phyloP scores from a whole-genome alignment of 1,139 yeast genomes.

The Blastobotrys illinoisensis region DNA sequence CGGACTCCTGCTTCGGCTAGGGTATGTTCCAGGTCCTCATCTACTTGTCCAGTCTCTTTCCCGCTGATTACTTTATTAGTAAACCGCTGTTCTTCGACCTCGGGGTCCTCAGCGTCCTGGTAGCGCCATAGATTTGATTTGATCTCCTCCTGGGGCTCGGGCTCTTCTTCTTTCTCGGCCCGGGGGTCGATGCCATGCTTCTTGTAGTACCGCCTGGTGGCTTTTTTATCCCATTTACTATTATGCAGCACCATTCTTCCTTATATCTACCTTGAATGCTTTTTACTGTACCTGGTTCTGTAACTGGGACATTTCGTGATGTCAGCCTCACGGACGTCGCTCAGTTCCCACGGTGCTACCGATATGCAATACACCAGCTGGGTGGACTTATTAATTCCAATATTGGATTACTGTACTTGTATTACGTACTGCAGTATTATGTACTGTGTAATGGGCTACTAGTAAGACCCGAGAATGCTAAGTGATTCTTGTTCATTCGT shows the following conservation, averaged over 20 bases:
- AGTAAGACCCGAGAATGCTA: too few relatives aligned
- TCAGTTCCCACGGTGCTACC: too few relatives aligned
- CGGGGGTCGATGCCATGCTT: conserved; percentile 21
- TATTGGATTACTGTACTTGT: too few relatives aligned
- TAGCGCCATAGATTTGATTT: conserved; percentile 12
- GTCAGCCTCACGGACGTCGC: too few relatives aligned
- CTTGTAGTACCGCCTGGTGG: conserved; percentile 21
- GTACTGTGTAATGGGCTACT: too few relatives aligned
- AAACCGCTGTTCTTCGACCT: conserved; percentile 4
- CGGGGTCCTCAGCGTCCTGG: conserved; percentile 6
- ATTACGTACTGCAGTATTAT: too few relatives aligned
- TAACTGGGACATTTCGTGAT: too few relatives aligned
- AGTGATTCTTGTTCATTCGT: too few relatives aligned
- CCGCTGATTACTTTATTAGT: conserved; percentile 1
- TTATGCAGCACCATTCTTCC: conserved; percentile 26
- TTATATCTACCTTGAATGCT: not conserved
- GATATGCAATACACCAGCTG: too few relatives aligned
- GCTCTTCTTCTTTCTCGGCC: conserved; percentile 4
- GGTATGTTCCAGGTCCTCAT: conserved; percentile 5
- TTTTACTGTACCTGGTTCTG: not conserved
- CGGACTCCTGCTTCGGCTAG: conserved; percentile 9
- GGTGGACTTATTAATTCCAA: too few relatives aligned
- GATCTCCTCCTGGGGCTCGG: conserved; percentile 8
- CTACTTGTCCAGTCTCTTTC: not conserved
- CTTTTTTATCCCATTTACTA: conserved; percentile 28